These are phyloP conservation scores for Fraxinus latifolia DNA, from an alignment of 305 asterid species.

Conservation along the genomic window DNA sequence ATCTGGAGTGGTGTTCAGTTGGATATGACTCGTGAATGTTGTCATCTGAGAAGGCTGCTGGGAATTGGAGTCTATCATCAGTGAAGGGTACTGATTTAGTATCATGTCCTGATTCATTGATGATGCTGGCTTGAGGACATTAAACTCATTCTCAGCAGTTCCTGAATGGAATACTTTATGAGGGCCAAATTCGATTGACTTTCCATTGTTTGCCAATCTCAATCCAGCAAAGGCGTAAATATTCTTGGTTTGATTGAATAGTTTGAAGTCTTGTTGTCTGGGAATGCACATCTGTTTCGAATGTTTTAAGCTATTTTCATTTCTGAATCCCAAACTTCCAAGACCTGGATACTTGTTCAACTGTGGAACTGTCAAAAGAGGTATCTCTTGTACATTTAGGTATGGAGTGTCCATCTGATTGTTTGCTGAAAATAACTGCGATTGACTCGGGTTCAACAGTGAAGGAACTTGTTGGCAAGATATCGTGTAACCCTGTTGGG, in stretches of 20 bases:
- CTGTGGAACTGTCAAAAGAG: not conserved
- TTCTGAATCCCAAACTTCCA: conserved; percentile 9
- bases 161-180: not conserved
- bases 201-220: conserved; percentile 39
- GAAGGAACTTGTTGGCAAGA: not conserved
- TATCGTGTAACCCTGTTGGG: not conserved
- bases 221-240: conserved; percentile 38
- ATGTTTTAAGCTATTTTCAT: conserved; percentile 12
- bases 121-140: conserved; percentile 3
- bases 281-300: conserved; percentile 16
- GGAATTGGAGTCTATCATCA: not conserved
- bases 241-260: conserved; percentile 30
- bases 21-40: not conserved
- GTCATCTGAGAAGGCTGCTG: not conserved
- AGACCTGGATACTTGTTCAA: conserved; percentile 14
- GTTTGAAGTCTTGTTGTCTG: conserved; percentile 25
- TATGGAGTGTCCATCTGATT: not conserved
- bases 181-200: conserved; percentile 37
- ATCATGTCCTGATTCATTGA: not conserved
- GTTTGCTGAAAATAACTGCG: not conserved
- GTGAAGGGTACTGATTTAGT: conserved; percentile 13
- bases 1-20: not conserved
- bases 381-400: not conserved
- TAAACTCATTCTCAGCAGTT: not conserved
- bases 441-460: not conserved